These are phyloP conservation scores for Plenodomus lindquistii DNA, from an alignment of 2,329 filamentous ascomycete species.

Conservation along the genomic window DNA sequence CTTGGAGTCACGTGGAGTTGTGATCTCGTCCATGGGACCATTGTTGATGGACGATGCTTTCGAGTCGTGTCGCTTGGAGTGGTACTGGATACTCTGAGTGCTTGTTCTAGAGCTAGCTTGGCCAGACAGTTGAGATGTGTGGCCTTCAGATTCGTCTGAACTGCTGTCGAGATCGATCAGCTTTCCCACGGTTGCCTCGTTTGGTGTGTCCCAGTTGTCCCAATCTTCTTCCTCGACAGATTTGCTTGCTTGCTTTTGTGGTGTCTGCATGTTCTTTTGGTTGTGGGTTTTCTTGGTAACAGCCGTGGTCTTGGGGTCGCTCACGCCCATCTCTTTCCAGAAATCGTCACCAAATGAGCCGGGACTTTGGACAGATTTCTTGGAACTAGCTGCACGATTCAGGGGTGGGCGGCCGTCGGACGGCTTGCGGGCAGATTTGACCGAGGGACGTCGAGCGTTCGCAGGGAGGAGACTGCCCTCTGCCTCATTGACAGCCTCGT, in stretches of 20 bases:
- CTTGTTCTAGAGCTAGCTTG: conserved; percentile 58
- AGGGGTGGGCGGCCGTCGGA: conserved; percentile 37
- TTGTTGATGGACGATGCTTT: conserved; percentile 42
- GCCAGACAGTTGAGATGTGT: conserved; percentile 47
- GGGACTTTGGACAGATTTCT: conserved; percentile 31
- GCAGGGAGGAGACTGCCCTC: conserved; percentile 41
- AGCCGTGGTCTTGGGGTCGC: conserved; percentile 41
- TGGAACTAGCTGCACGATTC: conserved; percentile 38
- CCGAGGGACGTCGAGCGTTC: conserved; percentile 29
- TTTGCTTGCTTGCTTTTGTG: conserved; percentile 39
- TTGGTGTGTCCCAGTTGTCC: conserved; percentile 61
- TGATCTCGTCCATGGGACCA: conserved; percentile 18
- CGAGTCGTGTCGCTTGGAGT: conserved; percentile 44
- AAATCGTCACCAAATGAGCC: conserved; percentile 48
- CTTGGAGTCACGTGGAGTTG: conserved; percentile 30
- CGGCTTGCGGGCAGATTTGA: conserved; percentile 31
- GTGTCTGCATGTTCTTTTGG: conserved; percentile 42
- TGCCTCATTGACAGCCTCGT: conserved; percentile 68
- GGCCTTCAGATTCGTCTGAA: conserved; percentile 56
- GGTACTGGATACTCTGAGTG: conserved; percentile 58
- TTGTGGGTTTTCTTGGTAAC: conserved; percentile 46
- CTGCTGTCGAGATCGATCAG: conserved; percentile 45
- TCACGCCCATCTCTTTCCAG: conserved; percentile 49
- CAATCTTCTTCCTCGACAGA: conserved; percentile 56
- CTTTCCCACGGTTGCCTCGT: conserved; percentile 32